Conservation (phyloP, 2,329 filamentous ascomycete species). For the Corinectria fuckeliana region DNA sequence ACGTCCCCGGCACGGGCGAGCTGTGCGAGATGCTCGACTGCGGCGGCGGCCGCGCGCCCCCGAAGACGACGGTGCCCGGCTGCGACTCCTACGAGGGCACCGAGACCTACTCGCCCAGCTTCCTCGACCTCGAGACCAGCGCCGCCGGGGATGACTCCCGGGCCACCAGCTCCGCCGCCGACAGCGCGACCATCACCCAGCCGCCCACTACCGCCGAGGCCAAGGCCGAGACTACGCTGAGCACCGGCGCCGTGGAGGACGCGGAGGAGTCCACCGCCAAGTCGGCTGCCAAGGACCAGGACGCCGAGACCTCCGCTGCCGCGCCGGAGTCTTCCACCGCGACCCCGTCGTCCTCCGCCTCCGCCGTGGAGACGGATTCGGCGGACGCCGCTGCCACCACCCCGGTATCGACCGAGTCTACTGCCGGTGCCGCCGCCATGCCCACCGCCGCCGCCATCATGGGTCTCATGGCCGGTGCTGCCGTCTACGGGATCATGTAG, state of each 20-base stretch:
- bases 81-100: constrained; percentile 64
- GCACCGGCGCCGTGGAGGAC: constrained; percentile 12
- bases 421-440: constrained; percentile 32
- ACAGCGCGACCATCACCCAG: constrained; percentile 26
- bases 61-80: constrained; percentile 68
- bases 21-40: constrained; percentile 70
- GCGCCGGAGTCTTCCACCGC: constrained; percentile 18
- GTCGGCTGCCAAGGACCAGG: constrained; percentile 7
- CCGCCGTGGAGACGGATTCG: constrained; percentile 16
- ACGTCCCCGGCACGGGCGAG: constrained; percentile 68
- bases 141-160: constrained; percentile 8
- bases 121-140: constrained; percentile 47
- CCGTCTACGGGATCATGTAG: constrained; percentile 39
- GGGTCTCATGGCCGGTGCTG: constrained; percentile 39
- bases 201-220: constrained; percentile 23
- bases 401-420: constrained; percentile 25
- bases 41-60: constrained; percentile 69
- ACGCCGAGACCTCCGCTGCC: constrained; percentile 16
- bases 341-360: constrained; percentile 19
- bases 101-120: constrained; percentile 59
- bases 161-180: constrained; percentile 2
- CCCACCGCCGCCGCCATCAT: constrained; percentile 36
- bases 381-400: constrained; percentile 23
- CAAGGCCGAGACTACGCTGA: constrained; percentile 17
- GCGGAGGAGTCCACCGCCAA: constrained; percentile 1